phyloP scores from a whole-genome alignment of 2,329 filamentous ascomycete species.

The Cercospora sojina region DNA sequence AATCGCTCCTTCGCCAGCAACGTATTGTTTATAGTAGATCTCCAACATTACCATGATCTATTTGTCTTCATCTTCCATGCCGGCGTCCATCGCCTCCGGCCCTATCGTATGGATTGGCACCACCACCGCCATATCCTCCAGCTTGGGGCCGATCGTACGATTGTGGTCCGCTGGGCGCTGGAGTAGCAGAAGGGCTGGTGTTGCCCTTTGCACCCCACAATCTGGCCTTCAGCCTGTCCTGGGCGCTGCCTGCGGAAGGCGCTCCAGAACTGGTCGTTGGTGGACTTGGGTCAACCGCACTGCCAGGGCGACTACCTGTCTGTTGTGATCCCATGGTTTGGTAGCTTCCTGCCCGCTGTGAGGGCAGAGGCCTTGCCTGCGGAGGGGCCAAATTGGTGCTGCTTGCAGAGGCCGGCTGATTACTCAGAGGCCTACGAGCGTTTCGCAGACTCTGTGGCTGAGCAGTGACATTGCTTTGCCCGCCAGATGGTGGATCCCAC shows the following conservation, averaged over 20 bases:
- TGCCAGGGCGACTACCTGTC: conserved; percentile 23
- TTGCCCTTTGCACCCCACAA: conserved; percentile 55
- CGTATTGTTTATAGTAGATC: not conserved
- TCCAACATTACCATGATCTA: not conserved
- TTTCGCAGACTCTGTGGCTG: conserved; percentile 47
- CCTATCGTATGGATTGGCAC: conserved; percentile 13
- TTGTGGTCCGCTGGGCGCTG: conserved; percentile 17
- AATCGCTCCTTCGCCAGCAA: not conserved
- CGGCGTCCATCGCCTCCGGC: conserved; percentile 13
- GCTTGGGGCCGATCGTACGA: conserved; percentile 23
- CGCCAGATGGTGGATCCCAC: conserved; percentile 51
- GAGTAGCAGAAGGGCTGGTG: conserved; percentile 21
- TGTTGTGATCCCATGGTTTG: conserved; percentile 54
- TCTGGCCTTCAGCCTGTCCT: conserved; percentile 78
- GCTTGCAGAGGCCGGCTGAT: conserved; percentile 17
- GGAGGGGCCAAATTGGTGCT: conserved; percentile 38
- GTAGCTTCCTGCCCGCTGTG: conserved; percentile 72
- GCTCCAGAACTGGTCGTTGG: conserved; percentile 41
- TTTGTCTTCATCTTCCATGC: conserved; percentile 19
- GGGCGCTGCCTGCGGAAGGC: conserved; percentile 58
- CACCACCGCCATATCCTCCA: conserved; percentile 18
- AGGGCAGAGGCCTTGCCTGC: conserved; percentile 62
- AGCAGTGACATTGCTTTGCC: conserved; percentile 40
- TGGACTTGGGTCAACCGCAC: conserved; percentile 40
- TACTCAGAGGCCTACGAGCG: conserved; percentile 28